Evolutionary conservation across 2,329 filamentous ascomycete species (phyloP).

Genomic region (Diaporthe ampelina): DNA sequence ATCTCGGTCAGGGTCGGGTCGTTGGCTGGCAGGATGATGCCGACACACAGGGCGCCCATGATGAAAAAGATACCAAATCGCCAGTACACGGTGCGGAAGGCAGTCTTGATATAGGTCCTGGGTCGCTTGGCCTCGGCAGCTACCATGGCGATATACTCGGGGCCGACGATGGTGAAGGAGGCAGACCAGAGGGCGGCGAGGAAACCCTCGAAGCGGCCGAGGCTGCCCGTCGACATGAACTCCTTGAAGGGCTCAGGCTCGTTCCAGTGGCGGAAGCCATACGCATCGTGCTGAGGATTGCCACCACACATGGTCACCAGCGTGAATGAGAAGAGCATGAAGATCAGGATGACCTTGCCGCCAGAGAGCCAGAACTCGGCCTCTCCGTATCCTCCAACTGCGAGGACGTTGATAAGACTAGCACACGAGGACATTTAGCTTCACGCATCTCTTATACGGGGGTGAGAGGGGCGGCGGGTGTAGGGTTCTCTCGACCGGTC

Average conservation of each 20-base stretch:
- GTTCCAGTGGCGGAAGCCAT: constrained; percentile 79
- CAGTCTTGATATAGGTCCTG: constrained; percentile 73
- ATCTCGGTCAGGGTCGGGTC: constrained; percentile 67
- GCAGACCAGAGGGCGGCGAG: constrained; percentile 76
- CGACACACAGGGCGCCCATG: constrained; percentile 75
- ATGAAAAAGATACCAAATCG: constrained; percentile 80
- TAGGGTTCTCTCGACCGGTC: neutral
- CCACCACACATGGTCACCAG: constrained; percentile 85
- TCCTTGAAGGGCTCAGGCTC: constrained; percentile 73
- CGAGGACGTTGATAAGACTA: constrained; percentile 73
- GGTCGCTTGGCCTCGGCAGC: constrained; percentile 78
- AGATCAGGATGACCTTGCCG: constrained; percentile 76
- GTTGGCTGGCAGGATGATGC: constrained; percentile 76
- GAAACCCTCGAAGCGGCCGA: constrained; percentile 80
- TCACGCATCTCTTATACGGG: neutral
- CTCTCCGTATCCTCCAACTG: constrained; percentile 77
- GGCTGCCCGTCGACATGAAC: constrained; percentile 65
- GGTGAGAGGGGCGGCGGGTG: neutral
- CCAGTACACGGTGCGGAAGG: constrained; percentile 81
- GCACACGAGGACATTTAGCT: constrained; percentile 46
- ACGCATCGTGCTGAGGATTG: constrained; percentile 77
- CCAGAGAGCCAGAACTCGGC: constrained; percentile 78
- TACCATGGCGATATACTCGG: constrained; percentile 78
- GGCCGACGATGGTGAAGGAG: constrained; percentile 74
- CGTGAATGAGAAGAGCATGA: constrained; percentile 80